Conservation (phyloP, 2,329 filamentous ascomycete genomes). For the Meredithiella fracta region DNA sequence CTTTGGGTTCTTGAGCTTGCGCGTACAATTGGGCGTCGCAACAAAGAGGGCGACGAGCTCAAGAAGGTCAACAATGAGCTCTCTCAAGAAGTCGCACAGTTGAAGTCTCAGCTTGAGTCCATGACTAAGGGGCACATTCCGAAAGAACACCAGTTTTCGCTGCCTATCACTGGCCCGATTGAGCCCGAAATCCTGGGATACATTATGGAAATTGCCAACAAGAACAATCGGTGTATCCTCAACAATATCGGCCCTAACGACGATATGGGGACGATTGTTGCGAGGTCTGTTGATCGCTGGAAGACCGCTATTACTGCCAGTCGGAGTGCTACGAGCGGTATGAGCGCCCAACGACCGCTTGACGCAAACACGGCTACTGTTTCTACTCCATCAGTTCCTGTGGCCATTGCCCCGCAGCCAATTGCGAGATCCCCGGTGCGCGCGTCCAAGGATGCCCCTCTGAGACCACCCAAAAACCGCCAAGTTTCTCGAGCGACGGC, state of each 20-base stretch:
- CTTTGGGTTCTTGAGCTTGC: conserved; percentile 47
- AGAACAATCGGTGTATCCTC: conserved; percentile 16
- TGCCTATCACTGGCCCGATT: conserved; percentile 36
- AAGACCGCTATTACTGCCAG: conserved; percentile 41
- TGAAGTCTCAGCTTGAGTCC: conserved; percentile 40
- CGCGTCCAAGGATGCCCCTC: background rate
- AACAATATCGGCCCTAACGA: conserved; percentile 25
- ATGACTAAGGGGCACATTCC: conserved; percentile 18
- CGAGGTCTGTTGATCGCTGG: conserved; percentile 44
- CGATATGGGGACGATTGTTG: conserved; percentile 35
- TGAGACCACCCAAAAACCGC: conserved; percentile 19
- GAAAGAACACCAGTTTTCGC: conserved; percentile 36
- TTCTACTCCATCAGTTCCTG: conserved; percentile 15
- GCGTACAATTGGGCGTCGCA: conserved; percentile 38
- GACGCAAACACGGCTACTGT: conserved; percentile 21
- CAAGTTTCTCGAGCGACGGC: conserved; percentile 22
- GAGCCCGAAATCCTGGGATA: conserved; percentile 32
- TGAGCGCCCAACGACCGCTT: conserved; percentile 34
- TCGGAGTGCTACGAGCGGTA: conserved; percentile 27
- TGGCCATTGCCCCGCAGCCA: conserved; percentile 16
- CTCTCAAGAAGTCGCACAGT: conserved; percentile 39
- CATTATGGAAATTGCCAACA: conserved; percentile 29
- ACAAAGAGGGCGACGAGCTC: conserved; percentile 37
- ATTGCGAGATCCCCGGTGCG: conserved; percentile 16
- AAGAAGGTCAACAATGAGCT: conserved; percentile 33